Evolutionary conservation across 164 flowering plant genomes (phyloP).

Genomic region (Saururus chinensis): DNA sequence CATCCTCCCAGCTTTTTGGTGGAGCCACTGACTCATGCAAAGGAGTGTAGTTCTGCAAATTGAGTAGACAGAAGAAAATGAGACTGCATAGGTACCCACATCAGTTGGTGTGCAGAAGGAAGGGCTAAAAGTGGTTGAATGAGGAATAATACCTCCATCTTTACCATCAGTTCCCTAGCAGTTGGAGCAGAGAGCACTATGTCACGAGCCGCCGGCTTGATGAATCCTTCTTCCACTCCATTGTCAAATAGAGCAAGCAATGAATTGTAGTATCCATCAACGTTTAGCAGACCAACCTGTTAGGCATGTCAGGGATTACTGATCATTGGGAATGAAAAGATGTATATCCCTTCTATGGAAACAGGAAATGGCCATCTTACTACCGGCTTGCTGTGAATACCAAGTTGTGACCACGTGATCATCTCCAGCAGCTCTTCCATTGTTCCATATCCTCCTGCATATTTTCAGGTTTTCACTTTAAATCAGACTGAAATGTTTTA

Average conservation of each 20-base stretch:
- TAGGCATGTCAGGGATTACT: neutral
- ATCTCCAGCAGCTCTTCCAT: constrained; percentile 89
- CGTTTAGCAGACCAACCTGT: constrained; percentile 84
- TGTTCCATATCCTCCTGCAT: constrained; percentile 88
- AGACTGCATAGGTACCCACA: too few species aligned
- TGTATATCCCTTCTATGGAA: neutral
- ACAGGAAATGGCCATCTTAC: too few species aligned
- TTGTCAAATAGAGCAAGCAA: constrained; percentile 79
- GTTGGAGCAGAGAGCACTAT: constrained; percentile 81
- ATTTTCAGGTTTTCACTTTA: neutral
- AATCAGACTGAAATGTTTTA: neutral
- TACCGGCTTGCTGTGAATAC: constrained; percentile 89
- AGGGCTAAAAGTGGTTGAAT: too few species aligned
- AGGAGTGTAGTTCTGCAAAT: constrained; percentile 66
- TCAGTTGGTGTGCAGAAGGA: neutral
- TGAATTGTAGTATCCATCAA: constrained; percentile 75
- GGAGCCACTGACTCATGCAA: constrained; percentile 58
- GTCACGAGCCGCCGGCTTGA: constrained; percentile 68
- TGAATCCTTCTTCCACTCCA: constrained; percentile 85
- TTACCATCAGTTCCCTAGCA: constrained; percentile 55
- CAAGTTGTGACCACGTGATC: constrained; percentile 93
- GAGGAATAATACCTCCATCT: constrained; percentile 57
- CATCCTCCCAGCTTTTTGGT: constrained; percentile 69
- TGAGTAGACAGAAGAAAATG: neutral
- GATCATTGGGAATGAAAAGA: neutral